A percentile compares a stretch with the other conserved stretches of the same genome.
Conservation (phyloP, 768 basidiomycete genomes). For the Boletus pseudopeckii region DNA sequence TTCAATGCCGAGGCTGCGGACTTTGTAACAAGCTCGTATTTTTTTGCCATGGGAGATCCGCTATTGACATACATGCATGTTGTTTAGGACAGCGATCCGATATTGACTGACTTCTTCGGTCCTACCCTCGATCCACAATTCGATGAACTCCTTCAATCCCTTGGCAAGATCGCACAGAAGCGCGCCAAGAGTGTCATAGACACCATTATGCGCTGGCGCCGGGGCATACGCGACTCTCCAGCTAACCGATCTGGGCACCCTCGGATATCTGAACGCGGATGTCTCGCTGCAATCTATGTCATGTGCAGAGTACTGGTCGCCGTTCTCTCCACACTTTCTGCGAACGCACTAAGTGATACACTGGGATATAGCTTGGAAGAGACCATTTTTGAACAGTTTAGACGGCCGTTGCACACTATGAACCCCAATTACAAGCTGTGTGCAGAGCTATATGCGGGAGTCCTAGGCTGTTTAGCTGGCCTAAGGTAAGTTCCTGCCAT, state of each 20-base stretch:
- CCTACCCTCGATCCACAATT: slow-evolving; percentile 72
- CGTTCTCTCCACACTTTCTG: slow-evolving; percentile 66
- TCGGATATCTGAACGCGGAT: slow-evolving; percentile 57
- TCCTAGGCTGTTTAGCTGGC: slow-evolving; percentile 82
- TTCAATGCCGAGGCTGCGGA: not conserved
- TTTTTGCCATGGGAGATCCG: not conserved
- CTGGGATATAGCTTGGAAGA: slow-evolving; percentile 83
- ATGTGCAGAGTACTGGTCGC: slow-evolving; percentile 84
- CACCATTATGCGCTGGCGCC: slow-evolving; percentile 83
- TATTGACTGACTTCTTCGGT: slow-evolving; percentile 66
- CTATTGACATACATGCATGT: slow-evolving; percentile 2
- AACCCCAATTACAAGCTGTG: slow-evolving; percentile 78
- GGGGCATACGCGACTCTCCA: slow-evolving; percentile 65
- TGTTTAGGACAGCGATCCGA: slow-evolving; percentile 62
- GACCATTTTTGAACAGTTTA: slow-evolving; percentile 83
- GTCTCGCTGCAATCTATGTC: slow-evolving; percentile 84
- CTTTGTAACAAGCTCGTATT: not conserved
- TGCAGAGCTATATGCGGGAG: slow-evolving; percentile 75
- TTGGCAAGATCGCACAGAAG: slow-evolving; percentile 83
- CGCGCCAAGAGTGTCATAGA: slow-evolving; percentile 83
- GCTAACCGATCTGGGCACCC: slow-evolving; percentile 30
- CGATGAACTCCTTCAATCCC: slow-evolving; percentile 79
- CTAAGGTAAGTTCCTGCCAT: slow-evolving; percentile 53
- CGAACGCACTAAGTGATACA: slow-evolving; percentile 74
- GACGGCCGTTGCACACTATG: slow-evolving; percentile 56